phyloP scores from a whole-genome alignment of 2,329 filamentous ascomycete species.

The Pseudopithomyces chartarum region DNA sequence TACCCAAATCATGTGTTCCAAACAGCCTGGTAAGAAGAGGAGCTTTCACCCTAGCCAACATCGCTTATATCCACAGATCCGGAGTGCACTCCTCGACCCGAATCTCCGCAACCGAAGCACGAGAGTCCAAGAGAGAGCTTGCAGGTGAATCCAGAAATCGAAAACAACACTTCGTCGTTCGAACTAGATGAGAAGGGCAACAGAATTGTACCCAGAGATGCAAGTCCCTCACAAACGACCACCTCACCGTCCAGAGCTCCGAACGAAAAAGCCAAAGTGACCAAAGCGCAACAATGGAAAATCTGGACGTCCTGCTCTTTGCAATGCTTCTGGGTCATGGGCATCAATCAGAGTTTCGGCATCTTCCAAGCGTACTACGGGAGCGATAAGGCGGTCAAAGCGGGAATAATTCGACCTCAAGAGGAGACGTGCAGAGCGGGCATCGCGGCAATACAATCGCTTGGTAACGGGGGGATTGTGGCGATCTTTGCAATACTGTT shows the following conservation, averaged over 20 bases:
- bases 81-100: neutral
- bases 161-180: neutral
- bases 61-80: neutral
- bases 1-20: no score
- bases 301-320: constrained; percentile 20
- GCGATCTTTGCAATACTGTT: constrained; percentile 23
- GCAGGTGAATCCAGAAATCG: neutral
- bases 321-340: constrained; percentile 19
- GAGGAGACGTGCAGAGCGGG: constrained; percentile 16
- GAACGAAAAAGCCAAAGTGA: constrained; percentile 17
- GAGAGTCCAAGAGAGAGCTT: neutral
- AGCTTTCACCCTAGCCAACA: no score
- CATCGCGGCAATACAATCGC: constrained; percentile 24
- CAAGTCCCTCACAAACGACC: neutral
- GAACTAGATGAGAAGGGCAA: neutral
- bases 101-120: neutral
- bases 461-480: constrained; percentile 26
- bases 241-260: neutral
- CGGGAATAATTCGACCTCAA: constrained; percentile 15
- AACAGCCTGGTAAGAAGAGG: no score
- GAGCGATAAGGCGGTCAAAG: constrained; percentile 14
- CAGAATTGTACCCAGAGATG: neutral
- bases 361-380: constrained; percentile 31
- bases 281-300: constrained; percentile 19
- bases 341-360: constrained; percentile 26